These are phyloP conservation scores for Encephalitozoon hellem DNA, from an alignment of 371 early-diverging fungal species.

Conservation along the genomic window DNA sequence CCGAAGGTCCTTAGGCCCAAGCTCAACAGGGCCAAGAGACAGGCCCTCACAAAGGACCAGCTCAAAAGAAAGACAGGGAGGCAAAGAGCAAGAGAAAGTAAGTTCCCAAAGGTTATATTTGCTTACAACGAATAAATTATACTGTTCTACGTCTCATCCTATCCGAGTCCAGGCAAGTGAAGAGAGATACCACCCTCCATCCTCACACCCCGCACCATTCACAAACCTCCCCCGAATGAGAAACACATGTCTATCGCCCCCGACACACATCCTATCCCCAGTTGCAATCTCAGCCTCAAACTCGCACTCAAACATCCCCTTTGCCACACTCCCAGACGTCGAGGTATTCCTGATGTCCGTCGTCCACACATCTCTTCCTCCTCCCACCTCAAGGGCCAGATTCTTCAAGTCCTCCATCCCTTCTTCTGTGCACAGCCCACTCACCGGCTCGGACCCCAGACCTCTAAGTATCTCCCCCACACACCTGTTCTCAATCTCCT, in stretches of 20 bases:
- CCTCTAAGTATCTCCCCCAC: not conserved
- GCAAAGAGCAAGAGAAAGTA: not conserved
- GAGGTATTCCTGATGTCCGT: not conserved
- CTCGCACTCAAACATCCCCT: not conserved
- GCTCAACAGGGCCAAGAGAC: conserved; percentile 40
- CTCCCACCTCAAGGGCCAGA: not conserved
- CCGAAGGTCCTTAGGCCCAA: conserved; percentile 53
- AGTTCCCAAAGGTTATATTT: conserved; percentile 33
- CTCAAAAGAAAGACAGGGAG: conserved; percentile 21
- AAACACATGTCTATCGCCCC: not conserved
- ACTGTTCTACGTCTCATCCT: not conserved
- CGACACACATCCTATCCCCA: too few species aligned
- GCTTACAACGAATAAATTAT: conserved; percentile 40
- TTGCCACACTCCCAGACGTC: not conserved
- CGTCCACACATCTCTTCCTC: not conserved
- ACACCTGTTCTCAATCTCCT: not conserved
- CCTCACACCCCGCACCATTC: too few species aligned
- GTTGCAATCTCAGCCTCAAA: not conserved
- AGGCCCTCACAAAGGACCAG: conserved; percentile 42
- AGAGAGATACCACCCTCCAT: not conserved
- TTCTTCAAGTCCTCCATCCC: not conserved
- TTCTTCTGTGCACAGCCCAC: not conserved
- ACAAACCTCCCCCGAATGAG: not conserved
- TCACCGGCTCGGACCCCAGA: not conserved
- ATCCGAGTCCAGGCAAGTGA: not conserved